phyloP scores from a whole-genome alignment of 805 yeast species.

The Maudiozyma turicensis region DNA sequence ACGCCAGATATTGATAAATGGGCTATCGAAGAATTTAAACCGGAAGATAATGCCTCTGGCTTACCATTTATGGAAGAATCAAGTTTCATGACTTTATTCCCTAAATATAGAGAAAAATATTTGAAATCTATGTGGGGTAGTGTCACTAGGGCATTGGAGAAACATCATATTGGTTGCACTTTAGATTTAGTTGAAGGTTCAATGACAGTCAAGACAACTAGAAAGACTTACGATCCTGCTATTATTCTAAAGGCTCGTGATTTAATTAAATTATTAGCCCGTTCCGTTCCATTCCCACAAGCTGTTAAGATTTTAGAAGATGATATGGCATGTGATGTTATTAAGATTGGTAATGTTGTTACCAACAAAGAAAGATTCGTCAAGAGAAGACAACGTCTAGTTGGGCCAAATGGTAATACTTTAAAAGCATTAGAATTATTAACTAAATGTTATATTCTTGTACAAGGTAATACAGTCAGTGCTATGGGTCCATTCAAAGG shows the following conservation, averaged over 20 bases:
- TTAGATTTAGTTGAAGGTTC: conserved; percentile 91
- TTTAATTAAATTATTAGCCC: conserved; percentile 81
- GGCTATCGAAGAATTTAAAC: conserved; percentile 78
- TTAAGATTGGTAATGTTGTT: conserved; percentile 85
- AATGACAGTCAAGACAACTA: conserved; percentile 92
- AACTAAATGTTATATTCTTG: conserved; percentile 91
- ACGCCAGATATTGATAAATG: conserved; percentile 92
- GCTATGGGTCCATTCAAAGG: conserved; percentile 97
- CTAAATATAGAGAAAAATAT: conserved; percentile 91
- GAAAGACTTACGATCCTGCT: conserved; percentile 93
- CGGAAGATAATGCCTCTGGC: conserved; percentile 83
- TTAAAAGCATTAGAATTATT: conserved; percentile 88
- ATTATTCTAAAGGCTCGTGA: conserved; percentile 90
- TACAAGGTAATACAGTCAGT: conserved; percentile 94
- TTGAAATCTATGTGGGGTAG: conserved; percentile 88
- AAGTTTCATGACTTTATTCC: conserved; percentile 88
- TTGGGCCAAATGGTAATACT: conserved; percentile 96
- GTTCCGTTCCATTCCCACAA: conserved; percentile 96
- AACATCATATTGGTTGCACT: conserved; percentile 69
- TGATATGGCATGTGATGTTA: conserved; percentile 90
- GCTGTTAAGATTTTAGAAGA: conserved; percentile 87
- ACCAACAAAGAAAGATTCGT: conserved; percentile 87
- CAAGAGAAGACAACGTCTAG: conserved; percentile 90
- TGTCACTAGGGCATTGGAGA: conserved; percentile 69
- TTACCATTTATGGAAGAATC: conserved; percentile 91